Evolutionary conservation across 352 stramenopile genomes (phyloP).

Genomic region (Globisporangium solare): DNA sequence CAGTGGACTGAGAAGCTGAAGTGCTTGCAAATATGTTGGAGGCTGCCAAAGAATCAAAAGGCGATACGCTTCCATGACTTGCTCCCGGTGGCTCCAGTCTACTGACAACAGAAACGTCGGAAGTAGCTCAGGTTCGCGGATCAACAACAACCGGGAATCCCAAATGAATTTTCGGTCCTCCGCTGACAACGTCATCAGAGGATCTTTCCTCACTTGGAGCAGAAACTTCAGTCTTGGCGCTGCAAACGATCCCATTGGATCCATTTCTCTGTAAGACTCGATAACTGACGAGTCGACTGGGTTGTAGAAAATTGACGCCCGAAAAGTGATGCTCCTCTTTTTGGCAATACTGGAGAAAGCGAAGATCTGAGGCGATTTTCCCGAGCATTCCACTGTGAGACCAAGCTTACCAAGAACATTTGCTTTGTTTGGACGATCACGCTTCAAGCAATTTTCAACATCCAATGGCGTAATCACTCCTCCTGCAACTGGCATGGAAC

Average conservation of each 20-base stretch:
- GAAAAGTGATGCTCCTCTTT: slow-evolving; percentile 54
- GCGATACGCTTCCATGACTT: slow-evolving; percentile 80
- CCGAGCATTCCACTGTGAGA: slow-evolving; percentile 44
- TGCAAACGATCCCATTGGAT: slow-evolving; percentile 26
- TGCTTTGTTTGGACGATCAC: slow-evolving; percentile 23
- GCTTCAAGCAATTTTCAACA: slow-evolving; percentile 66
- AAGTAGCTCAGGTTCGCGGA: slow-evolving; percentile 66
- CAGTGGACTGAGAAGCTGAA: slow-evolving; percentile 82
- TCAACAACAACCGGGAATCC: slow-evolving; percentile 51
- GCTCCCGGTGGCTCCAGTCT: slow-evolving; percentile 70
- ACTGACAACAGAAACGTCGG: slow-evolving; percentile 84
- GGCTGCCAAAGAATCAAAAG: slow-evolving; percentile 74
- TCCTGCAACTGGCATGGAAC: neutral
- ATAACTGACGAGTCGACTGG: slow-evolving; percentile 5
- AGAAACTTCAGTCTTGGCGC: slow-evolving; percentile 41
- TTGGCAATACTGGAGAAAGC: slow-evolving; percentile 54
- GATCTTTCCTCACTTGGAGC: slow-evolving; percentile 50
- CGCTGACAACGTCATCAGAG: slow-evolving; percentile 47
- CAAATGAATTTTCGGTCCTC: slow-evolving; percentile 73
- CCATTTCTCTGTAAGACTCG: slow-evolving; percentile 1
- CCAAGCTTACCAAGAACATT: slow-evolving; percentile 37
- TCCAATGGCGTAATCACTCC: slow-evolving; percentile 58
- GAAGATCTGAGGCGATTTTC: slow-evolving; percentile 33
- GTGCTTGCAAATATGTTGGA: slow-evolving; percentile 76
- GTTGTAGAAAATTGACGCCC: slow-evolving; percentile 69